Conservation (phyloP, 2,329 filamentous ascomycete species). For the Fusarium tricinctum region DNA sequence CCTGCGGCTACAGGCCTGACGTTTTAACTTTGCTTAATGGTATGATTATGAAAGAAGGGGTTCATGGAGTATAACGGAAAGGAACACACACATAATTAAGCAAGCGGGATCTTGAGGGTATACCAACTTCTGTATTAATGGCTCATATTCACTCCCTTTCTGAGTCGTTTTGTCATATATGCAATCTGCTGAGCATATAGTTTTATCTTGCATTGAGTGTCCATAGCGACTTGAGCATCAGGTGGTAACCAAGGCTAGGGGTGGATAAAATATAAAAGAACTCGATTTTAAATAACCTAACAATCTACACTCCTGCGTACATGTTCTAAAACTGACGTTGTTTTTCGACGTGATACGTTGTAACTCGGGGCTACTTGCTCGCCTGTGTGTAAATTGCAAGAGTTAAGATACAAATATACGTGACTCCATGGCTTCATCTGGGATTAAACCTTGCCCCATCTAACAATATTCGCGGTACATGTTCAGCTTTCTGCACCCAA, state of each 20-base stretch:
- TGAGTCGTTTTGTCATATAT: conserved; percentile 24
- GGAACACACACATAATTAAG: conserved; percentile 6
- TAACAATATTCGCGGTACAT: too few relatives aligned
- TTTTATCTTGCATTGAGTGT: background rate
- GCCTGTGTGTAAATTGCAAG: too few relatives aligned
- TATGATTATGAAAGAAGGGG: conserved; percentile 20
- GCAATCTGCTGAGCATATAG: conserved; percentile 6
- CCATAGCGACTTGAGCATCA: background rate
- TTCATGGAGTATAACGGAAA: conserved; percentile 31
- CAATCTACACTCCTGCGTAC: background rate
- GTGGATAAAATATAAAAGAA: background rate
- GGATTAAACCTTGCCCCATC: too few relatives aligned
- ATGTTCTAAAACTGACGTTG: background rate
- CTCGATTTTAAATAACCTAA: background rate
- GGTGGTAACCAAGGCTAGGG: background rate
- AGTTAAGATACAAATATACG: too few relatives aligned
- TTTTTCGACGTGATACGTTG: background rate
- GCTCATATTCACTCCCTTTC: conserved; percentile 33
- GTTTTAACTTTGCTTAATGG: conserved; percentile 20
- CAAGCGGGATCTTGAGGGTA: conserved; percentile 27
- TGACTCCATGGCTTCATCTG: too few relatives aligned
- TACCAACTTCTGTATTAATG: conserved; percentile 27
- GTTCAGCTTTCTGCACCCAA: too few relatives aligned
- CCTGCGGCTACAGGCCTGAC: conserved; percentile 11
- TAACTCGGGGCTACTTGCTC: too few relatives aligned